Evolutionary conservation across 1,139 yeast genomes (phyloP).

Genomic region (Hyphopichia burtonii): DNA sequence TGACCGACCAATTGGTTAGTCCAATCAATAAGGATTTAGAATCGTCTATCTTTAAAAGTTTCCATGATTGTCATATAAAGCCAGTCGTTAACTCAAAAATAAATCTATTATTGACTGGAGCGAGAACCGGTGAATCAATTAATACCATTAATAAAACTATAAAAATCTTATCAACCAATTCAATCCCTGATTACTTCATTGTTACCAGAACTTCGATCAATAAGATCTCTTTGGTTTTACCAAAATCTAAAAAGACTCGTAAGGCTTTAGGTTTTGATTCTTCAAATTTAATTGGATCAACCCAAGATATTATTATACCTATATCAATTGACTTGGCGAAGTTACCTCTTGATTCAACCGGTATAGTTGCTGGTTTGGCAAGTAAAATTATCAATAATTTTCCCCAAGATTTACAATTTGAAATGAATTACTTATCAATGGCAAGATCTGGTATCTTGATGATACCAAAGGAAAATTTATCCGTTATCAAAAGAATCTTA

Average conservation of each 20-base stretch:
- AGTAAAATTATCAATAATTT: conserved; percentile 36
- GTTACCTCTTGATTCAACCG: conserved; percentile 61
- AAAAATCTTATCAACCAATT: conserved; percentile 25
- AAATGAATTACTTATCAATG: conserved; percentile 63
- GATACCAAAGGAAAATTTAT: conserved; percentile 54
- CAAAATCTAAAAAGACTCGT: conserved; percentile 39
- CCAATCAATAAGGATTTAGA: conserved; percentile 14
- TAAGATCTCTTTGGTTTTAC: conserved; percentile 55
- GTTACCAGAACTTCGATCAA: conserved; percentile 54
- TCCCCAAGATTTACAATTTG: conserved; percentile 26
- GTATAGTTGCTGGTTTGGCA: conserved; percentile 69
- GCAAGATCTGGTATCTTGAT: conserved; percentile 61
- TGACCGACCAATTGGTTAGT: conserved; percentile 3
- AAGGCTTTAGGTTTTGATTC: conserved; percentile 41
- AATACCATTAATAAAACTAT: conserved; percentile 38
- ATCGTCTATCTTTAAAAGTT: conserved; percentile 38
- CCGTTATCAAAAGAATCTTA: conserved; percentile 21
- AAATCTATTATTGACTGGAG: conserved; percentile 59
- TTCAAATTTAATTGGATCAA: conserved; percentile 52
- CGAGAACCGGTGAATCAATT: conserved; percentile 50
- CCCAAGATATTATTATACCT: conserved; percentile 58
- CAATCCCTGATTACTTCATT: conserved; percentile 53
- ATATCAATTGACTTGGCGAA: conserved; percentile 54
- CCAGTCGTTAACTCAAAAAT: conserved; percentile 44
- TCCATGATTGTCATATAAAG: conserved; percentile 37